Conservation (phyloP, 352 stramenopile species). For the Detonula confervacea region DNA sequence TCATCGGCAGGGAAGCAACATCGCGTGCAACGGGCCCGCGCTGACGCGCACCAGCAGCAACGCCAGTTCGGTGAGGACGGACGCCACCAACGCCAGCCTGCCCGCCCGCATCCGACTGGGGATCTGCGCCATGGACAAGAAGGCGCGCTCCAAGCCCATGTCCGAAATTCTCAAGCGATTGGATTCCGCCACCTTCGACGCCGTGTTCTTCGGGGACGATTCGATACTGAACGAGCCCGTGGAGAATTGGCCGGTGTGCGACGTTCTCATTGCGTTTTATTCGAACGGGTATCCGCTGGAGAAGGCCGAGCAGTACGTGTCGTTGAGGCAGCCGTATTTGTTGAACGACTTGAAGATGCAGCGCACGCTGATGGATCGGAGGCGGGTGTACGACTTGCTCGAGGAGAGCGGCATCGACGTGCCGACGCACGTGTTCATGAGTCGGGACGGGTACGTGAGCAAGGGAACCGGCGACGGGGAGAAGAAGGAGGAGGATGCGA, state of each 20-base stretch:
- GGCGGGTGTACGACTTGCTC: slow-evolving; percentile 96
- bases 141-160: slow-evolving; percentile 97
- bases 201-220: slow-evolving; percentile 97
- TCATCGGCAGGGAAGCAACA: too few relatives aligned
- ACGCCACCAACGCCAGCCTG: not conserved
- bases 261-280: slow-evolving; percentile 99
- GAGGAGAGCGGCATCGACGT: slow-evolving; percentile 94
- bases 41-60: slow-evolving; percentile 31
- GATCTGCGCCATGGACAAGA: slow-evolving; percentile 99
- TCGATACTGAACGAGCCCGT: slow-evolving; percentile 94
- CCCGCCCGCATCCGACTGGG: slow-evolving; percentile 85
- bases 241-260: slow-evolving; percentile 93
- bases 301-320: slow-evolving; percentile 96
- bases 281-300: slow-evolving; percentile 96
- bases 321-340: slow-evolving; percentile 93
- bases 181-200: slow-evolving; percentile 93
- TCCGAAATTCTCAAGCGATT: slow-evolving; percentile 93
- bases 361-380: slow-evolving; percentile 93
- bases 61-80: slow-evolving; percentile 21
- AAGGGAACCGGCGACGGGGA: slow-evolving; percentile 51
- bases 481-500: not conserved
- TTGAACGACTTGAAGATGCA: slow-evolving; percentile 99
- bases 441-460: slow-evolving; percentile 89
- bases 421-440: slow-evolving; percentile 94
- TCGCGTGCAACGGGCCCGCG: slow-evolving; percentile 1